These are phyloP conservation scores for Sherardia arvensis DNA, from an alignment of 257 asterid genomes.

Conservation along the genomic window DNA sequence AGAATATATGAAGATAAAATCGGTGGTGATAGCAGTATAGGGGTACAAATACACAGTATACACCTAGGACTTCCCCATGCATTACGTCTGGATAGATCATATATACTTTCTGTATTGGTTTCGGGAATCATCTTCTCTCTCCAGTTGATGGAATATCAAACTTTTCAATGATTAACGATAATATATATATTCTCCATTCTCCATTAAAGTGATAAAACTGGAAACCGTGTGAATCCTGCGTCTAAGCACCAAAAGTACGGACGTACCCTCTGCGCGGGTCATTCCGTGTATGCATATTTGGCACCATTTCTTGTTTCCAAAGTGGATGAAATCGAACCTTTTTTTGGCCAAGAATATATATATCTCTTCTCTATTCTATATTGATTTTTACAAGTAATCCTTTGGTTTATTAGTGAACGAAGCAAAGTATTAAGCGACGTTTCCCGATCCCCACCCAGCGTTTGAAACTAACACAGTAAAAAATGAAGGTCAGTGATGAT, in stretches of 20 bases:
- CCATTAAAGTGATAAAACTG: background rate
- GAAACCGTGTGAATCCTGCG: conserved; percentile 1
- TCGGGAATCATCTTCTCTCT: background rate
- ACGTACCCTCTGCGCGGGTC: background rate
- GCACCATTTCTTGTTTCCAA: background rate
- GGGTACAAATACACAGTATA: background rate
- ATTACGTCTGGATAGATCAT: background rate
- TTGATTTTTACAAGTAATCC: no score
- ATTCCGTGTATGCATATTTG: background rate
- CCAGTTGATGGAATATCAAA: background rate
- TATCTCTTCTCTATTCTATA: background rate
- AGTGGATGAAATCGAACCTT: background rate
- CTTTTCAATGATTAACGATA: background rate
- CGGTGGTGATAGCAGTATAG: background rate
- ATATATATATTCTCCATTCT: background rate
- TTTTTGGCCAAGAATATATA: background rate
- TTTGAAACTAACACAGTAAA: no score
- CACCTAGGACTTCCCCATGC: background rate
- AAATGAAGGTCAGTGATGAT: no score
- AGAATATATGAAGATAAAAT: background rate
- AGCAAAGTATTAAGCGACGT: no score
- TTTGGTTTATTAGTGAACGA: no score
- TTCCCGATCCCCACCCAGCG: no score
- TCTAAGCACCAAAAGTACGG: conserved; percentile 3
- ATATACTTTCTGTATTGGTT: background rate